Conservation (phyloP, 441 rosid genomes). For the Sinapis alba region DNA sequence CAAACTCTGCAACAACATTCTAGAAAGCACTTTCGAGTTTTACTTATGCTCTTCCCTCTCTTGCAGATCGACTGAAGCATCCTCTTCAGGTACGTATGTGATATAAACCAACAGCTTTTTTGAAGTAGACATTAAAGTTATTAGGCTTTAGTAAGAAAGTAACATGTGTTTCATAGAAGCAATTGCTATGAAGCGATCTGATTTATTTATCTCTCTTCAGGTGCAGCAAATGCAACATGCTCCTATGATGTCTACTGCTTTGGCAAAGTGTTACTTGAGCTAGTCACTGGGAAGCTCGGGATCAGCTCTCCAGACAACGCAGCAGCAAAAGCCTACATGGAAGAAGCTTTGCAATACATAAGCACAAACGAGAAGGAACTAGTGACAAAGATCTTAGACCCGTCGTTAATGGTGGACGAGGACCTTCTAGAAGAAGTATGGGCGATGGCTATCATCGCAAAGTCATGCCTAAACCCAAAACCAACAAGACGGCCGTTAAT, state of each 20-base stretch:
- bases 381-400: constrained; percentile 85
- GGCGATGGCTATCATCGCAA: constrained; percentile 99
- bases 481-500: constrained; percentile 89
- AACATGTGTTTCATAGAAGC: background rate
- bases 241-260: constrained; percentile 93
- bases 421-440: constrained; percentile 97
- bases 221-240: constrained; percentile 62
- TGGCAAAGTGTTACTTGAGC: constrained; percentile 94
- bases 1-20: too few relatives aligned
- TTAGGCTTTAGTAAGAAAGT: background rate
- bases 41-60: constrained; percentile 26
- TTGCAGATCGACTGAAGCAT: constrained; percentile 77
- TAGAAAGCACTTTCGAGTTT: background rate
- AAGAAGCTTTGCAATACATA: constrained; percentile 70
- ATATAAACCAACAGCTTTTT: background rate
- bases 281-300: constrained; percentile 94
- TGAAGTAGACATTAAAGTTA: constrained; percentile 2
- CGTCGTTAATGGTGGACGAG: constrained; percentile 84
- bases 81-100: constrained; percentile 58
- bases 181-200: background rate
- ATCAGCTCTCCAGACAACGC: constrained; percentile 64
- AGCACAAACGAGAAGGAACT: constrained; percentile 86
- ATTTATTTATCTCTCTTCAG: constrained; percentile 40
- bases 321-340: constrained; percentile 64
- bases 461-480: constrained; percentile 92